A percentile compares a stretch with the other conserved stretches of the same genome.
phyloP scores from a whole-genome alignment of 2,329 filamentous ascomycete species.

The Claviceps sp. region DNA sequence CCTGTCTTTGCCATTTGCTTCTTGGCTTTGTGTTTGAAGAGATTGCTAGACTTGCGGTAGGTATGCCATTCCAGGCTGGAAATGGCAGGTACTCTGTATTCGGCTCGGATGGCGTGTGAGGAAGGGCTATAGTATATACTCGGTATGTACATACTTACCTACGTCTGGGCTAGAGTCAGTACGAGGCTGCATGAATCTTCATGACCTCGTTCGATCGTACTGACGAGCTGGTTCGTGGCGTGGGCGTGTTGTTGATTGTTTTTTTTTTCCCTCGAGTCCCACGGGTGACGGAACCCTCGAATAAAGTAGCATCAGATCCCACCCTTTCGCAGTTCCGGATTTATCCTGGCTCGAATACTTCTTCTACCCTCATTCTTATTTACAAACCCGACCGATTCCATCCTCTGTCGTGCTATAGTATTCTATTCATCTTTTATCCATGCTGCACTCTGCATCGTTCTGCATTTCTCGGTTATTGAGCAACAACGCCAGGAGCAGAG shows the following conservation, averaged over 20 bases:
- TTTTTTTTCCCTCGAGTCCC: background rate
- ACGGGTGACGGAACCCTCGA: background rate
- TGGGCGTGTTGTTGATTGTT: background rate
- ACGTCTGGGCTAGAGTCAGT: background rate
- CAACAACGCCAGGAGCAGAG: background rate
- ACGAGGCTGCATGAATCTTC: constrained; percentile 3
- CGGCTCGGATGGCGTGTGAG: too few species aligned
- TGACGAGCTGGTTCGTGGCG: background rate
- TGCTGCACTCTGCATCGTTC: background rate
- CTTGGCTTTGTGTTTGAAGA: too few species aligned
- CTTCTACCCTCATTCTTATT: background rate
- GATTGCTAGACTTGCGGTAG: too few species aligned
- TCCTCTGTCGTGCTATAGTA: background rate
- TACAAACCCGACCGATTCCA: background rate
- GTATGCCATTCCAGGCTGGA: too few species aligned
- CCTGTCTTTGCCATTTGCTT: too few species aligned
- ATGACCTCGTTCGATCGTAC: background rate
- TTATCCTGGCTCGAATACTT: background rate
- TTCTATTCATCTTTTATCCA: background rate
- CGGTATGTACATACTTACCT: background rate
- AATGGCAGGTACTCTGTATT: too few species aligned
- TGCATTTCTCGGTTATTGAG: background rate
- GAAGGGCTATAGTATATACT: too few species aligned
- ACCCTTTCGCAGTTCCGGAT: background rate
- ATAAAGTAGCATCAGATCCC: constrained; percentile 4